Base-by-base conservation (phyloP, 805 yeast species). In the Kuraishia floccosa region DNA sequence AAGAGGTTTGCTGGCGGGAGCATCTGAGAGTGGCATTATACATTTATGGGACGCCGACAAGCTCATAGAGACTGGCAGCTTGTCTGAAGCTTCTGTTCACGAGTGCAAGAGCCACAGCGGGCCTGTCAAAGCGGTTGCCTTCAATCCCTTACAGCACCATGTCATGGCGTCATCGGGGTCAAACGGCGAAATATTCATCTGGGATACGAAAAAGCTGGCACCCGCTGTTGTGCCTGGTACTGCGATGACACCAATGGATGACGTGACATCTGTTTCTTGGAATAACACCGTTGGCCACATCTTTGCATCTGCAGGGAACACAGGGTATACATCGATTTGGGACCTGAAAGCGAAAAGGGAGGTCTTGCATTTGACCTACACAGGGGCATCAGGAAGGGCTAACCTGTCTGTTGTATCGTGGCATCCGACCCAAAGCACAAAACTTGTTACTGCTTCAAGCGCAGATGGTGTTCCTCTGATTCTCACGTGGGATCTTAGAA, bases 381-480 rank as follows among this genome's bases (percentile, higher is more conserved):
- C 76, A 15, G 74, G 78, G 6, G 58, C 71, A 9, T 43, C 50
- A 14, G 67, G 65, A 27, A 70, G 79, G 46, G 78, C 86, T 16
- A 78, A 77, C 34, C 67, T 89, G 30, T 74, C 93, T 22, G 68
- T 71, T 37, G 93, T 91, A 10, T 85, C 79, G 35, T 91, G 99
- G 99, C 96, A 91, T 54, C 98, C 99, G 34, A 58, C 68, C 27
- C 78, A 77, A 56, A 74, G 89, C 35, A 89, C 97, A 11, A 79
- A 74, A 50, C 69, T 91, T 36, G 75, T 82, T 17, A 89, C 97
- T 17, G 95, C 94, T 17, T 76, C 91, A 18, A 86, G 79, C 37
- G 71, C 74, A 35, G 96, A 87, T 53, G 61, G 67, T 14, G 72
- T 73, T 30, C 94, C 98, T 9, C 68, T 81, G 20, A 75, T 91